These are phyloP conservation scores for Colletotrichum sansevieriae DNA, from an alignment of 2,329 filamentous ascomycete genomes.

Conservation along the genomic window DNA sequence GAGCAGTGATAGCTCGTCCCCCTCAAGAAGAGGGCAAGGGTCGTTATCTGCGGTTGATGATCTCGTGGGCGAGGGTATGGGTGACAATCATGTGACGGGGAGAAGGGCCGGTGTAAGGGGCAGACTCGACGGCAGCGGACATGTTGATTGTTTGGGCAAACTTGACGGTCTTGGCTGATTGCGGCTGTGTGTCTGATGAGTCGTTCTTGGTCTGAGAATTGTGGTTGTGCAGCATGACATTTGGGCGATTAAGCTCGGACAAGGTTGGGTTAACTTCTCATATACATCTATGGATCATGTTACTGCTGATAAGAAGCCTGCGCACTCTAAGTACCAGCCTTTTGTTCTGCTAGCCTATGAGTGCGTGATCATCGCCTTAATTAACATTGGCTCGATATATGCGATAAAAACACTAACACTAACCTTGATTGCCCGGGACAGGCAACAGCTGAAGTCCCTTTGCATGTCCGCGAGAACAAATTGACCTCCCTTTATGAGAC, in stretches of 20 bases:
- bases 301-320: too few species aligned
- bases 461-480: background rate
- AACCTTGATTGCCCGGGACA: background rate
- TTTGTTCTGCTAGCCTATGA: too few species aligned
- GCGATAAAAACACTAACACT: too few species aligned
- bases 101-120: constrained; percentile 39
- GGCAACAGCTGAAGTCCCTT: constrained; percentile 12
- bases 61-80: constrained; percentile 42
- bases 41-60: constrained; percentile 42
- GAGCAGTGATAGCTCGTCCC: constrained; percentile 32
- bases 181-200: background rate
- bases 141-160: constrained; percentile 4
- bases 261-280: background rate
- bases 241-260: background rate
- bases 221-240: background rate
- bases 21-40: constrained; percentile 32
- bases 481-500: background rate
- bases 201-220: background rate
- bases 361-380: too few species aligned
- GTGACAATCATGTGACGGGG: constrained; percentile 36
- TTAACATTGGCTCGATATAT: too few species aligned
- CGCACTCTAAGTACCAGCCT: too few species aligned
- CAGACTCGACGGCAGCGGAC: constrained; percentile 8
- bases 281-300: too few species aligned
- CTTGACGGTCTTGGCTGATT: background rate